Percentiles rank a stretch among this genome's conserved stretches.
phyloP scores from a whole-genome alignment of 164 flowering plant species.

The Pachysandra terminalis region DNA sequence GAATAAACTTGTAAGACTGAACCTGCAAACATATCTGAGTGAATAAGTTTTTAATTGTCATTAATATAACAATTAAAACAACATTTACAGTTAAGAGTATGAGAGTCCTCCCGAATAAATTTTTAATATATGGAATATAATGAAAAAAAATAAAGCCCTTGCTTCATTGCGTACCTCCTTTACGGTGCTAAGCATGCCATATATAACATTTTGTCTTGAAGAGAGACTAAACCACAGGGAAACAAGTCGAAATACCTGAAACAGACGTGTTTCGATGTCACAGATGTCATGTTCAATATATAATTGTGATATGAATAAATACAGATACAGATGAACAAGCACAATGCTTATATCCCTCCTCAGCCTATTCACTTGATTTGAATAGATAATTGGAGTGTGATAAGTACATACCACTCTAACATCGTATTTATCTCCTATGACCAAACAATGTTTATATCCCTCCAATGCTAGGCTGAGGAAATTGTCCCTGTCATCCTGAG shows the following conservation, averaged over 20 bases:
- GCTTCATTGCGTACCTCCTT: slow-evolving; percentile 50
- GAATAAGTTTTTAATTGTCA: too few species aligned
- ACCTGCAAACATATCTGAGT: slow-evolving; percentile 44
- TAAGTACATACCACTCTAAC: slow-evolving; percentile 70
- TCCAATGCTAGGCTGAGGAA: slow-evolving; percentile 81
- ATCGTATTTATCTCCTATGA: slow-evolving; percentile 86
- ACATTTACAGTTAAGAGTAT: too few species aligned
- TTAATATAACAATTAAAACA: too few species aligned
- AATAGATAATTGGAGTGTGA: slow-evolving; percentile 1
- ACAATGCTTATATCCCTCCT: too few species aligned
- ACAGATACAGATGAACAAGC: not conserved
- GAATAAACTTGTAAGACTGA: slow-evolving; percentile 89
- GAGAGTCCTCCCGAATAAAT: too few species aligned
- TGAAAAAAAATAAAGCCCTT: not conserved
- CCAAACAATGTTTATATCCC: slow-evolving; percentile 85
- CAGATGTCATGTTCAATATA: not conserved
- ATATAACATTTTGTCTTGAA: slow-evolving; percentile 59
- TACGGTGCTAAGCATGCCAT: slow-evolving; percentile 70
- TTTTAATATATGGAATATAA: too few species aligned
- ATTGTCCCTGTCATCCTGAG: slow-evolving; percentile 89
- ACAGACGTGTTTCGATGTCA: slow-evolving; percentile 12
- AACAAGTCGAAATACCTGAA: slow-evolving; percentile 90
- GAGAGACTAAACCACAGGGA: slow-evolving; percentile 94
- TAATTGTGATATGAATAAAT: slow-evolving; percentile 1
- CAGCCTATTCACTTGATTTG: slow-evolving; percentile 1